Evolutionary conservation across 140 eudicot genomes (phyloP).

Genomic region (Oenanthe javanica): DNA sequence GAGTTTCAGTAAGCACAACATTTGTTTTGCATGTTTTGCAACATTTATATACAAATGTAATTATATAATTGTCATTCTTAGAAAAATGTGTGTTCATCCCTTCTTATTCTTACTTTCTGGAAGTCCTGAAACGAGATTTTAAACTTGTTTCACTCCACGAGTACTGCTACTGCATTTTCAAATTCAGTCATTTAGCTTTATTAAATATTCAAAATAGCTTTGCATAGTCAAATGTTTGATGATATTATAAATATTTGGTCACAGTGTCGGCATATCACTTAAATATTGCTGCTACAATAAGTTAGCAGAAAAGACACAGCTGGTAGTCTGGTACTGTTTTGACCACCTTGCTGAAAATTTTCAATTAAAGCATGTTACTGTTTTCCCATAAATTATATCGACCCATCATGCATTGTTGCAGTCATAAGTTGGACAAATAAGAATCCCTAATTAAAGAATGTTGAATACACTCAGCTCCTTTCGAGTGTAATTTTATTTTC

Average conservation of each 20-base stretch:
- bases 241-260: neutral
- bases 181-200: neutral
- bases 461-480: neutral
- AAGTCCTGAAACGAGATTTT: neutral
- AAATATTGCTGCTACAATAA: neutral
- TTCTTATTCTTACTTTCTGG: conserved; percentile 9
- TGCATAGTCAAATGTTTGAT: neutral
- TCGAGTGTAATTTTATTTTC: neutral
- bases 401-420: neutral
- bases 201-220: neutral
- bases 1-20: neutral
- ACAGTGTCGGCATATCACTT: conserved; percentile 1
- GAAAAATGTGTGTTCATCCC: neutral
- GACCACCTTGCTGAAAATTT: neutral
- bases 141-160: neutral
- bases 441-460: neutral
- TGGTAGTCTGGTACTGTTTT: neutral
- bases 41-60: neutral
- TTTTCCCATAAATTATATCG: neutral
- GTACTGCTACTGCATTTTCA: neutral
- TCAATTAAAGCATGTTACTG: conserved; percentile 3
- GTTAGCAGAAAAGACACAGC: neutral
- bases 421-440: neutral
- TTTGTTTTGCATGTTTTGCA: conserved; percentile 4
- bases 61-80: conserved; percentile 2